These are phyloP conservation scores for Fusarium incarnatum DNA, from an alignment of 2,329 filamentous ascomycete species.

Conservation along the genomic window DNA sequence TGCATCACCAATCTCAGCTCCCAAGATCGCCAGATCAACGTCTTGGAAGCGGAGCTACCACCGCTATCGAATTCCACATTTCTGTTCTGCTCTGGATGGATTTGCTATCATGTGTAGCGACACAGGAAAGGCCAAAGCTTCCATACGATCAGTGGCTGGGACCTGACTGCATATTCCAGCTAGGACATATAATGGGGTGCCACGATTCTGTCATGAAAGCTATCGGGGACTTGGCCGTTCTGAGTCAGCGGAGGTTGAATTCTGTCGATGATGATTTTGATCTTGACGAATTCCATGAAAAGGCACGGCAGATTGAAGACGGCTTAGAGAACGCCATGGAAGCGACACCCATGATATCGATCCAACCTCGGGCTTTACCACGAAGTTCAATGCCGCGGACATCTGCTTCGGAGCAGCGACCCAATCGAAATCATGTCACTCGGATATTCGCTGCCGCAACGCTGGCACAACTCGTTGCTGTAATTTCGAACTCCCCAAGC, in stretches of 20 bases:
- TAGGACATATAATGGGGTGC: background rate
- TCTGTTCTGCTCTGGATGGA: constrained; percentile 1
- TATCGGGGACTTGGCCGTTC: background rate
- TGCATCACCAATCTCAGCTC: background rate
- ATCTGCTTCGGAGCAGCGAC: too few species aligned
- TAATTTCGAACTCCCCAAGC: too few species aligned
- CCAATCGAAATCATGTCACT: background rate
- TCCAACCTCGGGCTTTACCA: too few species aligned
- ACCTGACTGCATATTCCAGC: background rate
- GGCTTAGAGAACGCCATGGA: background rate
- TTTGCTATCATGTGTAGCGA: background rate
- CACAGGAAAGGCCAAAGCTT: background rate
- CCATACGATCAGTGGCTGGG: background rate
- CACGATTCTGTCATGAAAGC: background rate
- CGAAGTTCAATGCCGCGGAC: too few species aligned
- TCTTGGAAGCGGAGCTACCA: background rate
- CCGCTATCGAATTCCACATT: background rate
- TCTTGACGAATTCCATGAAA: accelerated
- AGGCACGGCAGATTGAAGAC: background rate
- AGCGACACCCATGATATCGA: background rate
- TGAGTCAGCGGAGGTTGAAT: background rate
- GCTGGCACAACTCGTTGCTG: background rate
- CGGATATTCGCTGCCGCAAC: background rate
- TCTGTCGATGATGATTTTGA: background rate
- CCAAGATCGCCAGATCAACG: background rate